These are phyloP conservation scores for Blastocystis hominis DNA, from an alignment of 352 stramenopile genomes.

Conservation along the genomic window DNA sequence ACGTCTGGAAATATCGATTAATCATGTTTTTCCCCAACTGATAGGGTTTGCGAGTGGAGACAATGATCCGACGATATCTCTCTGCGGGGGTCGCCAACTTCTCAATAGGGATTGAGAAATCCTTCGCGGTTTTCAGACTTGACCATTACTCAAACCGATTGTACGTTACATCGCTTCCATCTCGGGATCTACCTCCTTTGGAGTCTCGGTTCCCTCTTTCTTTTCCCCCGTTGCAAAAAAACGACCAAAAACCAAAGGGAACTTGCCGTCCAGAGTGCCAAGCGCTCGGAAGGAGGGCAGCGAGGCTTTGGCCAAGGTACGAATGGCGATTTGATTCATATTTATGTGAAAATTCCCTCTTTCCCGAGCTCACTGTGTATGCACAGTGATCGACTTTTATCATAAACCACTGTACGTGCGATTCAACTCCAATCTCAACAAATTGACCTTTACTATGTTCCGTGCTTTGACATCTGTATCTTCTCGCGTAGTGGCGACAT, in stretches of 20 bases:
- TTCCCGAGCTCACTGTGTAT: background rate
- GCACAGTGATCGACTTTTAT: background rate
- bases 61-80: background rate
- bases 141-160: background rate
- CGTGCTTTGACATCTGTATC: conserved; percentile 9
- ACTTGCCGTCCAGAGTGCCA: background rate
- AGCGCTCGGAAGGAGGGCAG: background rate
- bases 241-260: background rate
- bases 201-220: background rate
- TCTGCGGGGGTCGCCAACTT: background rate
- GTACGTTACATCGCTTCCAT: background rate
- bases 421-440: background rate
- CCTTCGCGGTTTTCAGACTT: background rate
- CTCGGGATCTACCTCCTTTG: background rate
- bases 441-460: conserved; percentile 36
- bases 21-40: conserved; percentile 25
- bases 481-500: background rate
- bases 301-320: background rate
- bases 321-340: conserved; percentile 33
- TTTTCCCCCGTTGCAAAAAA: background rate
- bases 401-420: background rate
- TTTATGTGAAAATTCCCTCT: background rate
- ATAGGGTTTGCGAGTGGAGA: conserved; percentile 3
- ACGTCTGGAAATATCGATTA: conserved; percentile 38
- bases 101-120: conserved; percentile 35